Percentiles rank a stretch among this genome's conserved stretches.
phyloP scores from a whole-genome alignment of 177 flowering plant genomes.

The Telopea speciosissima region DNA sequence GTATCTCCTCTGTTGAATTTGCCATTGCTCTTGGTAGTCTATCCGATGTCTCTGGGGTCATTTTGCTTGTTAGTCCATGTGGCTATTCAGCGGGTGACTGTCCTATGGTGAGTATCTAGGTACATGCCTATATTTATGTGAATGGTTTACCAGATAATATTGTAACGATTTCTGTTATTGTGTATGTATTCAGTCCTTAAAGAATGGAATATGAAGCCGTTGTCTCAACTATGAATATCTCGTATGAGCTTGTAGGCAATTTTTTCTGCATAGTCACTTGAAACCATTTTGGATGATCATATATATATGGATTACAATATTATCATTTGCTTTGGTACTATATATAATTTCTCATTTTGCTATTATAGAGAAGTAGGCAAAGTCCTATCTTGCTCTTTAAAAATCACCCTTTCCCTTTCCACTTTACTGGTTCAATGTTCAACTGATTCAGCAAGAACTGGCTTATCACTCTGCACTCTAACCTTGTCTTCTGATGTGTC shows the following conservation, averaged over 20 bases:
- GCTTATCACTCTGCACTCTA: not conserved
- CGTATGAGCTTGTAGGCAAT: not conserved
- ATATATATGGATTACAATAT: too few relatives aligned
- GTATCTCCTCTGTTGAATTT: slow-evolving; percentile 54
- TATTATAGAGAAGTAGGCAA: not conserved
- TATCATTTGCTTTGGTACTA: too few relatives aligned
- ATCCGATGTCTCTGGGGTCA: slow-evolving; percentile 83
- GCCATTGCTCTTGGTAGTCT: slow-evolving; percentile 65
- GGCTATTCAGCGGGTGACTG: slow-evolving; percentile 79
- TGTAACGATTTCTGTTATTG: not conserved
- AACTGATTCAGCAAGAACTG: not conserved
- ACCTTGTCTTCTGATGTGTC: not conserved
- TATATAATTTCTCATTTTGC: too few relatives aligned
- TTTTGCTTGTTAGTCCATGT: slow-evolving; percentile 84
- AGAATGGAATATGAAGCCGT: not conserved
- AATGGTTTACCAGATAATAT: not conserved
- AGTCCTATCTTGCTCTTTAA: not conserved
- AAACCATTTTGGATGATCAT: not conserved
- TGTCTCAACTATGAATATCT: not conserved
- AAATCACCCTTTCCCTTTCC: not conserved
- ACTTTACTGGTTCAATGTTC: not conserved
- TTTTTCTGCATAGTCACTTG: not conserved
- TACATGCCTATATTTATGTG: not conserved
- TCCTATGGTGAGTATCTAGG: slow-evolving; percentile 62
- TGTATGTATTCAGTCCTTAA: not conserved